Percentiles rank a stretch among this genome's conserved stretches.
These are phyloP conservation scores for Curvularia lunata DNA, from an alignment of 2,329 filamentous ascomycete genomes.

Conservation along the genomic window DNA sequence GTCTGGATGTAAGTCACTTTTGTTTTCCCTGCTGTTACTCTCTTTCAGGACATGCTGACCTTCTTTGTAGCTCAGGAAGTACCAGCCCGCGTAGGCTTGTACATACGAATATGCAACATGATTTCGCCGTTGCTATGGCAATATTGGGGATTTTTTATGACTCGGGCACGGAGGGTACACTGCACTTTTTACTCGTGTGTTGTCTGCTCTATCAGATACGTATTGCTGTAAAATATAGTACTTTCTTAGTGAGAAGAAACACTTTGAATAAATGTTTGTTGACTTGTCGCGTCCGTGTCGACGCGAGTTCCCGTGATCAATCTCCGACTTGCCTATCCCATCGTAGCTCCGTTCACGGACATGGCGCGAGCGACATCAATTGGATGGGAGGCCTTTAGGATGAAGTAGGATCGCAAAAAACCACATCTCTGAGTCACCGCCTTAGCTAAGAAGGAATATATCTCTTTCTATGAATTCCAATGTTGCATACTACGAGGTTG, in stretches of 20 bases:
- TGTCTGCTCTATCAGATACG: not conserved
- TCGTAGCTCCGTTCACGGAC: conserved; percentile 5
- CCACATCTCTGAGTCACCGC: not conserved
- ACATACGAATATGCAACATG: not conserved
- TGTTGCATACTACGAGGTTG: conserved; percentile 1
- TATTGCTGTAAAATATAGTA: not conserved
- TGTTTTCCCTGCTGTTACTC: not conserved
- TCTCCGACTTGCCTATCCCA: conserved; percentile 3
- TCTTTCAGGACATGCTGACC: conserved; percentile 1
- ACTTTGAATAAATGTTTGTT: not conserved
- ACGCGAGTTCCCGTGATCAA: conserved; percentile 2
- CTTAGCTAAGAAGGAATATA: not conserved
- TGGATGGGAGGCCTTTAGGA: not conserved
- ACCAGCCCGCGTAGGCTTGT: conserved; percentile 5
- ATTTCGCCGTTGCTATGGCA: not conserved
- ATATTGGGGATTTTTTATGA: not conserved
- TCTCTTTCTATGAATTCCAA: not conserved
- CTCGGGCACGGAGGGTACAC: not conserved
- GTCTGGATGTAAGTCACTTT: conserved; percentile 80
- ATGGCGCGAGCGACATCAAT: not conserved
- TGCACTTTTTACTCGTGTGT: not conserved
- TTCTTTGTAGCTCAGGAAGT: conserved; percentile 13
- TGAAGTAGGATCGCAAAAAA: not conserved
- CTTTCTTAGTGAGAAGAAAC: not conserved
- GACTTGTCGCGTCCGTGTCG: not conserved